Evolutionary conservation across 805 yeast species (phyloP).

Genomic region (Candida boleticola): DNA sequence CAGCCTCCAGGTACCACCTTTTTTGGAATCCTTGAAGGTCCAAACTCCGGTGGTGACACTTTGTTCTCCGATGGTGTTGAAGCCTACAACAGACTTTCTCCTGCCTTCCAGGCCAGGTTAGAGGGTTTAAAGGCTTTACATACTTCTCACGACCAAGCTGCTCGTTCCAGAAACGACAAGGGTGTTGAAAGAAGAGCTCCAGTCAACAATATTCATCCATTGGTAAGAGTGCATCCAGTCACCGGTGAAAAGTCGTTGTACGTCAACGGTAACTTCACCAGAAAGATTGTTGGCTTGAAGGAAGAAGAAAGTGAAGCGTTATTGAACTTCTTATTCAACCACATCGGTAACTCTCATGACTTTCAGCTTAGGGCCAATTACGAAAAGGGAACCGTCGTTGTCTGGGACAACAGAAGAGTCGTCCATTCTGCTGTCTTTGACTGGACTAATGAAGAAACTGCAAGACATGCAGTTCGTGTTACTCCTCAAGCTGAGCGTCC

Average conservation of each 20-base stretch:
- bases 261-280: conserved; percentile 34
- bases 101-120: conserved; percentile 32
- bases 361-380: conserved; percentile 37
- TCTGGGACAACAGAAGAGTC: conserved; percentile 41
- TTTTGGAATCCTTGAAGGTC: conserved; percentile 35
- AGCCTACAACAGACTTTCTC: conserved; percentile 39
- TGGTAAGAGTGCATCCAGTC: conserved; percentile 39
- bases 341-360: conserved; percentile 33
- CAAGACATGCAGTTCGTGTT: conserved; percentile 35
- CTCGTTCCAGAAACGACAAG: conserved; percentile 22
- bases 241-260: conserved; percentile 35
- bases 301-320: conserved; percentile 35
- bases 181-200: conserved; percentile 34
- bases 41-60: conserved; percentile 34
- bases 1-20: conserved; percentile 41
- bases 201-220: conserved; percentile 36
- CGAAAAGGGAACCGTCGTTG: conserved; percentile 35
- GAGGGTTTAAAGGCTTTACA: conserved; percentile 36
- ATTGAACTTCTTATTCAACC: conserved; percentile 32
- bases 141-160: conserved; percentile 36
- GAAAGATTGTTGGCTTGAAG: conserved; percentile 37
- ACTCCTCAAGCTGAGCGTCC: conserved; percentile 43
- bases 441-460: conserved; percentile 23
- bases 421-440: conserved; percentile 35
- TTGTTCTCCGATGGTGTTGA: conserved; percentile 38